Conservation (phyloP, 2,329 filamentous ascomycete species). For the Colletotrichum trifolii region DNA sequence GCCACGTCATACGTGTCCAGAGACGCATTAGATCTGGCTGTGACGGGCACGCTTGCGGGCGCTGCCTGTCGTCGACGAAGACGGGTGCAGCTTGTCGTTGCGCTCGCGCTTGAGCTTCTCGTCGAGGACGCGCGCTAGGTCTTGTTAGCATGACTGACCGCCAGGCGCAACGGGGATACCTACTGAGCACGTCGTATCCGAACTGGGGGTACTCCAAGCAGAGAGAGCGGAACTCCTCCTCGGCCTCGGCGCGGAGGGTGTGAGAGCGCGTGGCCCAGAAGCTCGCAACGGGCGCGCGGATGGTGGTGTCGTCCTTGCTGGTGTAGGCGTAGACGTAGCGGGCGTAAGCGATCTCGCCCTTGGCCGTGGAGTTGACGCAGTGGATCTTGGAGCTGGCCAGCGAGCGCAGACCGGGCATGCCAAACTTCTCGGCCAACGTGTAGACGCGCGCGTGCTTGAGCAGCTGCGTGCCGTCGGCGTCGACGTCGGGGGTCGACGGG, state of each 20-base stretch:
- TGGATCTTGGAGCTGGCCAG: conserved; percentile 92
- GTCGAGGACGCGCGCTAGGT: conserved; percentile 69
- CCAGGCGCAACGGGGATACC: not conserved
- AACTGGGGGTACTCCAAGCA: conserved; percentile 93
- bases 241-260: conserved; percentile 85
- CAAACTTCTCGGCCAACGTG: conserved; percentile 85
- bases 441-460: conserved; percentile 91
- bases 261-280: conserved; percentile 90
- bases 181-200: conserved; percentile 90
- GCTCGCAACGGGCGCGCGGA: conserved; percentile 85
- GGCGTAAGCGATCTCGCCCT: conserved; percentile 91
- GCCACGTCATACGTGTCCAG: no score
- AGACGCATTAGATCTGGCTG: conserved; percentile 46
- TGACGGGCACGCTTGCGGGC: conserved; percentile 68
- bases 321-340: conserved; percentile 90
- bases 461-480: conserved; percentile 84
- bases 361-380: conserved; percentile 86
- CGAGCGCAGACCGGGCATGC: conserved; percentile 73
- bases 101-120: conserved; percentile 74
- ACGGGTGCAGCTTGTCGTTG: conserved; percentile 68
- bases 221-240: conserved; percentile 84
- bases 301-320: conserved; percentile 72
- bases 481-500: conserved; percentile 71
- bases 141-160: conserved; percentile 34
- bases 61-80: conserved; percentile 52